Conservation (phyloP, 2,329 filamentous ascomycete genomes). For the Phaeophleospora eucalypticola region DNA sequence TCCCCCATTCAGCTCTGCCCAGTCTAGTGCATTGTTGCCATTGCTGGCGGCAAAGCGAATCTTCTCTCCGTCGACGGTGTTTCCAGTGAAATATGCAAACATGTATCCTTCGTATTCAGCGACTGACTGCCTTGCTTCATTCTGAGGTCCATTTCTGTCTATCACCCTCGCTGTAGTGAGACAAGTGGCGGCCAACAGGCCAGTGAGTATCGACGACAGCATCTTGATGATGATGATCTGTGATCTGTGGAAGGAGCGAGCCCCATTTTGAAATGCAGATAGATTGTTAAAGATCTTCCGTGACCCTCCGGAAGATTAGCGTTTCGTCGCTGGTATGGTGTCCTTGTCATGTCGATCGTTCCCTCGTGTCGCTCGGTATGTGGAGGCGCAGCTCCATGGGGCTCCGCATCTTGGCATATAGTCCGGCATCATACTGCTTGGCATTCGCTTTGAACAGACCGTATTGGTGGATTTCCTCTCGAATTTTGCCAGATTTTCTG, state of each 20-base stretch:
- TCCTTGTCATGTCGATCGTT: too few species aligned
- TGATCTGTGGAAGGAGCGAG: neutral
- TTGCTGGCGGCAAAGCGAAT: constrained; percentile 52
- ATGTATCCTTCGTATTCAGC: constrained; percentile 40
- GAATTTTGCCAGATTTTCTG: too few species aligned
- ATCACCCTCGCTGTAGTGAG: neutral
- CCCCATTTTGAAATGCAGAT: neutral
- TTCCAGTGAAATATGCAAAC: constrained; percentile 52
- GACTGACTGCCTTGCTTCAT: constrained; percentile 4
- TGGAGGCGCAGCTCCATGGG: too few species aligned
- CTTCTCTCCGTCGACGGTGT: constrained; percentile 46
- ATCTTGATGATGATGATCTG: neutral
- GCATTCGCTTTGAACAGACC: too few species aligned
- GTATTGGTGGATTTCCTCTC: too few species aligned
- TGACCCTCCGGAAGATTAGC: neutral
- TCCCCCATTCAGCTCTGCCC: constrained; percentile 49
- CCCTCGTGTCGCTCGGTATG: too few species aligned
- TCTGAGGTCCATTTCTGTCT: neutral
- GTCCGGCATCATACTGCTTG: too few species aligned
- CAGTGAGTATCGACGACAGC: neutral
- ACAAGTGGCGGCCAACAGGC: neutral
- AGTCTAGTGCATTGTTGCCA: constrained; percentile 51
- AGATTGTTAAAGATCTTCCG: neutral
- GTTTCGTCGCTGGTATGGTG: too few species aligned
- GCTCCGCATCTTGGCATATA: too few species aligned